Evolutionary conservation across 148 eudicot genomes (phyloP).

Genomic region (Linanthus parryae): DNA sequence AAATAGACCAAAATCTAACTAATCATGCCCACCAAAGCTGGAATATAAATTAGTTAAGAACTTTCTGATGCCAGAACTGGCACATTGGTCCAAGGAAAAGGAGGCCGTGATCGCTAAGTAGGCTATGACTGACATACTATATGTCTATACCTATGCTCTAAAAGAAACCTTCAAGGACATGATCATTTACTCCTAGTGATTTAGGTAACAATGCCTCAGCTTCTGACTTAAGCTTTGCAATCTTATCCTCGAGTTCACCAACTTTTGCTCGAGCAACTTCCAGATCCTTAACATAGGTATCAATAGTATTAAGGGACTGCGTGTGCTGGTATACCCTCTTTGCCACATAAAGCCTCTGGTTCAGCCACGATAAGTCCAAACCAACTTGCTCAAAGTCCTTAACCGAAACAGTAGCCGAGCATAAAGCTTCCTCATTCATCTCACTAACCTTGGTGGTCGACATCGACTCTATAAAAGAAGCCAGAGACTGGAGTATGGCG

Average conservation of each 20-base stretch:
- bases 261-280: neutral
- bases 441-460: neutral
- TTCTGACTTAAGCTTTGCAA: conserved; percentile 5
- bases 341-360: conserved; percentile 1
- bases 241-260: neutral
- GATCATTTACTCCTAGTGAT: conserved; percentile 1
- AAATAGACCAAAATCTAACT: too few relatives aligned
- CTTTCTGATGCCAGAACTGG: too few relatives aligned
- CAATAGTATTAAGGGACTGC: neutral
- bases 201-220: neutral
- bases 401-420: neutral
- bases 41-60: too few relatives aligned
- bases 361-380: conserved; percentile 1
- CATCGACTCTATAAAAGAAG: neutral
- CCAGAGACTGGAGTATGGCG: neutral
- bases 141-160: too few relatives aligned
- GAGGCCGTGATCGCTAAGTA: too few relatives aligned
- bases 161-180: neutral
- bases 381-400: conserved; percentile 3
- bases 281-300: neutral
- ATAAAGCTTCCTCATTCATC: neutral
- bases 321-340: neutral
- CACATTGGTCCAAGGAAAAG: too few relatives aligned
- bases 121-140: too few relatives aligned
- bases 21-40: too few relatives aligned